Evolutionary conservation across 768 basidiomycete genomes (phyloP), one percentile per base, ranked within the genome.

Genomic region (Kwoniella botswanensis): DNA sequence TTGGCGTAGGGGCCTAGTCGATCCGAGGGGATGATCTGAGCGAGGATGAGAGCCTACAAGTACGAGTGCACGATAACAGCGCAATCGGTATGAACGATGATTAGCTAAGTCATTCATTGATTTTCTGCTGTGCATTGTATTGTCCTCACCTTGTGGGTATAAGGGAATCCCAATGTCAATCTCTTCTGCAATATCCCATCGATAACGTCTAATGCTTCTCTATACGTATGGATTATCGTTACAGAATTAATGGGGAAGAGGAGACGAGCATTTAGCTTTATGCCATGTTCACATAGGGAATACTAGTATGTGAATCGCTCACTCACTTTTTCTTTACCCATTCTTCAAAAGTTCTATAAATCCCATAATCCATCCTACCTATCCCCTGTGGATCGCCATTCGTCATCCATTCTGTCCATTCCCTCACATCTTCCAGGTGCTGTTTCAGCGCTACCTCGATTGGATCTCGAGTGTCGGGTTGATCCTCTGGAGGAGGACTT

Each of bases 281-380:
- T 35, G 35, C 35, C 35, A 35, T 29, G 29, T 29, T 29, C 2
- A 29, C 3, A 29, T 29, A 29, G 29, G 29, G 29, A 29, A 29
- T 29, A 29, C 29, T 29, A 29, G 29, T 29, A 6, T 29, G 29
- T 29, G 29, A 29, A 29, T 35, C 35, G 35, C 35, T 35, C 35
- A 68, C 67, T 62, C 50, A 68, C 67, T 62, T 62, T 13, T 41
- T n/a, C 22, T 60, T n/a, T 17, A 62, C 58, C 67, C 67, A 68
- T 4, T 11, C 44, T 29, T 60, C 46, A 26, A 68, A 61, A 12
- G 53, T 54, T 42, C 50, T 54, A 35, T 57, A 68, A 12, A 68
- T 62, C 15, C 44, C 54, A 52, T 54, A 62, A 56, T 60, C 59
- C 18, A 68, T 55, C 59, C 24, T 53, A 7, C 52, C 57, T 3